Base-by-base conservation (phyloP, 225 moss, liverwort and hornwort species). In the Bryum argenteum region DNA sequence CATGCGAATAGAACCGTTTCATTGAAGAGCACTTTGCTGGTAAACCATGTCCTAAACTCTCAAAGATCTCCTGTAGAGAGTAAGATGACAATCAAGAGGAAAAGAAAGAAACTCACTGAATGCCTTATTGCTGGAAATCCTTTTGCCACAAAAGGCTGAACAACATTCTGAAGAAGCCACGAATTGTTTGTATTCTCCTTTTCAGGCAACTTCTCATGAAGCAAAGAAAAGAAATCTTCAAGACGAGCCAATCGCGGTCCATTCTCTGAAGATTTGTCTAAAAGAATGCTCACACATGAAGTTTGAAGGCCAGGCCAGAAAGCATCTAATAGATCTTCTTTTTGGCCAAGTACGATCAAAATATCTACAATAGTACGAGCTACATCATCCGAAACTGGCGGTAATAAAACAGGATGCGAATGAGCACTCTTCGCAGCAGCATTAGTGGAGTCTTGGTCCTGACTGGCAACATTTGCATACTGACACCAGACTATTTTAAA, bases 261-360 rank as follows among this genome's bases (percentile, higher is more conserved):
- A 53, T 83, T 78, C 54, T 58, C 75, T 58, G 75, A 61, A 73
- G 83, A 73, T 12, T 84, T 72, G 55, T 89, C 88, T 72, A 83
- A 74, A 62, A 98, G 77, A 59, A 89, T 71, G 59, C 67, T 73
- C 22, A 89, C 70, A 61, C 88, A 91, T 15, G 78, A 44, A 51
- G 58, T 51, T 73, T 92, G 98, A 71, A 94, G 91, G 69, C 88
- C 91, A 69, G 88, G 82, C 98, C 98, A 98, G 72, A 92, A 94
- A 13, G 78, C 55, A 70, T 70, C 73, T 71, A 98, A 66, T 4
- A 90, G 40, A 23, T 76, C 75, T 58, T 83, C 78, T 63, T 72
- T 85, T 41, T 64, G 77, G 58, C 75, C 78, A 61, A 94, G 76
- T 28, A 73, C 28, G 61, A 76, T 72, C 75, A 94, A 78, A 70